Evolutionary conservation across 139 green algal species (phyloP).

Genomic region (Coelastrella sp.): DNA sequence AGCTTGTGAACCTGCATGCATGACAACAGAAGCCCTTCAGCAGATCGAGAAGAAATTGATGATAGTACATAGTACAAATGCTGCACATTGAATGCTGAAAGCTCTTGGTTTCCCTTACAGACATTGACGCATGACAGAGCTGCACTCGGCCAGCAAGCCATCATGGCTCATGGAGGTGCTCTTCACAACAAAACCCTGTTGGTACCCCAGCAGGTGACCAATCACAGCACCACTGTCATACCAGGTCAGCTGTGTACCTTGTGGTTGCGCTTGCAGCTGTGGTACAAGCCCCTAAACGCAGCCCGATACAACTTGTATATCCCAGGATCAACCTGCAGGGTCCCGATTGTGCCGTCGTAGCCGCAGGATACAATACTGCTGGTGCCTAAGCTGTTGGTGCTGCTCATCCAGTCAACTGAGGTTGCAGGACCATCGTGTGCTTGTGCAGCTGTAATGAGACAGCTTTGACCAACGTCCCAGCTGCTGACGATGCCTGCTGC

Average conservation of each 20-base stretch:
- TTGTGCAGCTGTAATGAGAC: conserved; percentile 30
- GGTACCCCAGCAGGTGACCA: not conserved
- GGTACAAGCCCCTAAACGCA: conserved; percentile 37
- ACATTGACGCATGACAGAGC: too few species aligned
- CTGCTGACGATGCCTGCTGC: conserved; percentile 24
- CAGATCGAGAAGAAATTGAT: too few species aligned
- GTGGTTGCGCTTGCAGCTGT: conserved; percentile 33
- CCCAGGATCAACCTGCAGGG: conserved; percentile 31
- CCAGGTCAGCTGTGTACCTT: not conserved
- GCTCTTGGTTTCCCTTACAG: too few species aligned
- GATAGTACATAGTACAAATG: too few species aligned
- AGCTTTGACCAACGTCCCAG: conserved; percentile 34
- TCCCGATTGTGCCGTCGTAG: not conserved
- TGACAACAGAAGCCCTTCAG: too few species aligned
- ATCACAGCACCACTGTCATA: not conserved
- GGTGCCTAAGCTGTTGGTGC: not conserved
- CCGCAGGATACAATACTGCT: not conserved
- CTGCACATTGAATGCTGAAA: too few species aligned
- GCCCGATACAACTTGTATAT: conserved; percentile 11
- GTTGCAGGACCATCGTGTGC: conserved; percentile 30
- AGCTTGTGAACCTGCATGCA: conserved; percentile 34
- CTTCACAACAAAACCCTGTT: too few species aligned
- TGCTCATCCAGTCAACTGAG: conserved; percentile 13
- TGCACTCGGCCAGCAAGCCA: too few species aligned
- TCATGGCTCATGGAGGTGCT: too few species aligned